These are phyloP conservation scores for Helicocarpus griseus DNA, from an alignment of 2,329 filamentous ascomycete genomes.

Conservation along the genomic window DNA sequence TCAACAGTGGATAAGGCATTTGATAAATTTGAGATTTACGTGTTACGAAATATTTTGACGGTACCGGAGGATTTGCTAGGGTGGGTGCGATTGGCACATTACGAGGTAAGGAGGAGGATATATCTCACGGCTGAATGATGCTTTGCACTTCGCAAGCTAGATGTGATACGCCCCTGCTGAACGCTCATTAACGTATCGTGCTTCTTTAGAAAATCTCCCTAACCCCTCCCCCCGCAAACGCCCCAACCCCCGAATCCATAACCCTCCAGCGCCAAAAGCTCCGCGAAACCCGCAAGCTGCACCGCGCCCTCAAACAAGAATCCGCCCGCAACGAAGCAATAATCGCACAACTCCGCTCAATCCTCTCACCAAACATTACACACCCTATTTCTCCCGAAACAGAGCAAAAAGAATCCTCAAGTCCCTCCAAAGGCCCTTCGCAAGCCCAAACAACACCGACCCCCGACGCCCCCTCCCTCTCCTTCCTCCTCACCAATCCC, in stretches of 20 bases:
- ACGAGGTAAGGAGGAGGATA: constrained; percentile 48
- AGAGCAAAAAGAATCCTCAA: constrained; percentile 5
- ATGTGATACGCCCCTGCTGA: not conserved
- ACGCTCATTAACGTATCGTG: not conserved
- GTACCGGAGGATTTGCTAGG: constrained; percentile 61
- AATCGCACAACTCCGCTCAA: constrained; percentile 52
- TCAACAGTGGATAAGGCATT: constrained; percentile 76
- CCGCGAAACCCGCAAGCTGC: constrained; percentile 68
- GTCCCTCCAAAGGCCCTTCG: not conserved
- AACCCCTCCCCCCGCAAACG: constrained; percentile 20
- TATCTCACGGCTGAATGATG: no score
- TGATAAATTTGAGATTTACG: constrained; percentile 81
- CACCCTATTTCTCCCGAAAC: constrained; percentile 8
- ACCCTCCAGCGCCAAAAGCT: constrained; percentile 63
- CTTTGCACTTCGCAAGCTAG: no score
- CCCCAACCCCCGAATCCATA: constrained; percentile 58
- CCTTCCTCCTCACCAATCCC: constrained; percentile 46
- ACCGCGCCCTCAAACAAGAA: constrained; percentile 60
- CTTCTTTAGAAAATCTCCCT: constrained; percentile 29
- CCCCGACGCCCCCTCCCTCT: constrained; percentile 32
- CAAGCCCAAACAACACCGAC: constrained; percentile 14
- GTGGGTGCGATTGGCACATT: constrained; percentile 77
- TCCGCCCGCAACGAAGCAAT: constrained; percentile 61
- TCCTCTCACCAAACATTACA: constrained; percentile 34
- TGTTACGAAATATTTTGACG: constrained; percentile 72